phyloP scores from a whole-genome alignment of 106 monocot species.

The Xerophyta viscosa region DNA sequence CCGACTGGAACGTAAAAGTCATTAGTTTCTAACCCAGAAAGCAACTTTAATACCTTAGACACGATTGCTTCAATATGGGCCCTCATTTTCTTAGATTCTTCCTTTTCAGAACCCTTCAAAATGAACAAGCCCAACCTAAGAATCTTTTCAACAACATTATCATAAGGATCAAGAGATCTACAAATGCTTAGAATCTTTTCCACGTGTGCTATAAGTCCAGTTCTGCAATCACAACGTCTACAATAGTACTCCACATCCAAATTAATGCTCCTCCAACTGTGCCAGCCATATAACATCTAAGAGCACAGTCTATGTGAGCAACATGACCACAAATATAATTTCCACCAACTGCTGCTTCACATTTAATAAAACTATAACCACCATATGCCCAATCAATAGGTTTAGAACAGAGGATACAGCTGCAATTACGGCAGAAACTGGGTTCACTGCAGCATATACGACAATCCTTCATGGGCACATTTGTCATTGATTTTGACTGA shows the following conservation, averaged over 20 bases:
- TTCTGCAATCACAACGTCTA: slow-evolving; percentile 72
- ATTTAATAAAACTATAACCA: slow-evolving; percentile 55
- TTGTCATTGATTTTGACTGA: slow-evolving; percentile 4
- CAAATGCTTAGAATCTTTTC: slow-evolving; percentile 22
- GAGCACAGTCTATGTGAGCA: slow-evolving; percentile 76
- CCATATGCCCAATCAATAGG: slow-evolving; percentile 39
- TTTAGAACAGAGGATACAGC: slow-evolving; percentile 60
- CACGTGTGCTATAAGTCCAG: slow-evolving; percentile 55
- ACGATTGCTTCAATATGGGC: slow-evolving; percentile 21
- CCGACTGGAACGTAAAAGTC: too few species aligned
- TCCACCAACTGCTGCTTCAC: slow-evolving; percentile 38
- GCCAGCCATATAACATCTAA: slow-evolving; percentile 70
- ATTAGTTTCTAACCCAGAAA: too few species aligned
- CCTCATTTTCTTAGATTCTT: slow-evolving; percentile 34
- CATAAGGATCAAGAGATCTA: slow-evolving; percentile 30
- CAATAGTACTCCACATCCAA: slow-evolving; percentile 83
- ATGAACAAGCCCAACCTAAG: slow-evolving; percentile 38
- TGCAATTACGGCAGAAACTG: slow-evolving; percentile 72
- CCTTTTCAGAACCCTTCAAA: slow-evolving; percentile 39
- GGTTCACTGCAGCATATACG: slow-evolving; percentile 64
- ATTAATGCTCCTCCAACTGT: slow-evolving; percentile 66
- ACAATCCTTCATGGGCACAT: slow-evolving; percentile 31
- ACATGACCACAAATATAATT: slow-evolving; percentile 60
- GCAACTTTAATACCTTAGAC: slow-evolving; percentile 67
- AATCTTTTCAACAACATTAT: slow-evolving; percentile 42